These are phyloP conservation scores for Flaveria sonorensis DNA, from an alignment of 129 eudicot genomes.

Conservation along the genomic window DNA sequence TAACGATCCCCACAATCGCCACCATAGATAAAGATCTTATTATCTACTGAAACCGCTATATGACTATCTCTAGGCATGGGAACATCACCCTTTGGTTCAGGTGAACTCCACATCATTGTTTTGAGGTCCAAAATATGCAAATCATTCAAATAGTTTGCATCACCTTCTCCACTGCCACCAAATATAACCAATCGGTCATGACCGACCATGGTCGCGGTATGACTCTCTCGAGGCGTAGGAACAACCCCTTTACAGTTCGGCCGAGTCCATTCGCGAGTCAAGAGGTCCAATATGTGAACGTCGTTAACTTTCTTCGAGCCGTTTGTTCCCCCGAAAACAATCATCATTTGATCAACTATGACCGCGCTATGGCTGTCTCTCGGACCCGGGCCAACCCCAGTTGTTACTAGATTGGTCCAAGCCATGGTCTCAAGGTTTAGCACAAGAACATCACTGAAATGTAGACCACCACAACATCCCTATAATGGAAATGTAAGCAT, in stretches of 20 bases:
- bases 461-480: slow-evolving; percentile 96
- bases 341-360: slow-evolving; percentile 63
- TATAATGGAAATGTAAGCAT: slow-evolving; percentile 20
- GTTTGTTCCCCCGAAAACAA: slow-evolving; percentile 88
- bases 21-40: slow-evolving; percentile 66
- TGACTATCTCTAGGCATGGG: slow-evolving; percentile 94
- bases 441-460: slow-evolving; percentile 80
- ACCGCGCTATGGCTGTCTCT: slow-evolving; percentile 91
- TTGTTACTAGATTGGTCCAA: slow-evolving; percentile 74
- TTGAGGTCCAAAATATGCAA: slow-evolving; percentile 79
- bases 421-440: slow-evolving; percentile 76
- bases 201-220: slow-evolving; percentile 68
- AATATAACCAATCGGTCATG: slow-evolving; percentile 63
- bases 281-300: slow-evolving; percentile 69
- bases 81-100: slow-evolving; percentile 47
- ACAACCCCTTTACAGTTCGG: slow-evolving; percentile 68
- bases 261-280: slow-evolving; percentile 65
- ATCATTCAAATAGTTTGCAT: slow-evolving; percentile 77
- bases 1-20: slow-evolving; percentile 93
- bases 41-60: slow-evolving; percentile 58
- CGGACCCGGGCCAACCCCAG: slow-evolving; percentile 83
- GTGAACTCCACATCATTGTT: slow-evolving; percentile 76
- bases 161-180: slow-evolving; percentile 98
- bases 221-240: slow-evolving; percentile 92
- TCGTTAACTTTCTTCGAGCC: slow-evolving; percentile 80